Evolutionary conservation across 768 basidiomycete genomes (phyloP), one percentile per base, ranked within the genome.

Genomic region (Tephrocybe sp.): DNA sequence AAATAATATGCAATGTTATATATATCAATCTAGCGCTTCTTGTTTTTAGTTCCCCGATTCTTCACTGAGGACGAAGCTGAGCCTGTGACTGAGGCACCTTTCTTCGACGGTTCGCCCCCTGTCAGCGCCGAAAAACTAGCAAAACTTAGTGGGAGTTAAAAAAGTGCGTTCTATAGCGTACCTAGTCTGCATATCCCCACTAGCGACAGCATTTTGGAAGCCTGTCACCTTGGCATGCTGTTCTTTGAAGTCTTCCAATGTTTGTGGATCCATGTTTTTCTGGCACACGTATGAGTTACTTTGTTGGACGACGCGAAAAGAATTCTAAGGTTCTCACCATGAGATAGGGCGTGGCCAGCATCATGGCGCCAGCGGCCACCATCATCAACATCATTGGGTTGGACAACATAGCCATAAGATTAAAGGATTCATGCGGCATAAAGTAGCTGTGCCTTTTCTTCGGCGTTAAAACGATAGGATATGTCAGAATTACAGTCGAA

Each of bases 361-460:
- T 77, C 79, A 89, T 79, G 44, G 68, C 71, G 33, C 77, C 89
- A 39, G 78, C 85, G 56, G 78, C 66, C 26, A 82, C 74, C 83
- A 89, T 87, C 65, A 91, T 76, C 51, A 92, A 68, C 76, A 88
- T 87, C 89, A 92, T 91, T 6, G 89, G 89, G 62, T 82, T 92
- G 51, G 84, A 80, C 60, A 92, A 72, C 86, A 92, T 90, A 46
- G 72, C 80, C 50, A 86, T 48, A 19, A 89, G 55, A 65, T 86
- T 86, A 75, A 92, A 92, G 14, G 83, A 80, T 64, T 90, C 79
- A 30, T 65, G 78, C 20, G 86, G 82, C 23, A 82, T 72, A 62
- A 87, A 91, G 65, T 85, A 92, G 44, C 61, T 70, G 60, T 82
- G 73, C 62, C 75, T 82, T 49, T 75, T 72, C 48, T 78, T 79